These are phyloP conservation scores for Stagonosporopsis chrysanthemi DNA, from an alignment of 2,329 filamentous ascomycete genomes.

Conservation along the genomic window DNA sequence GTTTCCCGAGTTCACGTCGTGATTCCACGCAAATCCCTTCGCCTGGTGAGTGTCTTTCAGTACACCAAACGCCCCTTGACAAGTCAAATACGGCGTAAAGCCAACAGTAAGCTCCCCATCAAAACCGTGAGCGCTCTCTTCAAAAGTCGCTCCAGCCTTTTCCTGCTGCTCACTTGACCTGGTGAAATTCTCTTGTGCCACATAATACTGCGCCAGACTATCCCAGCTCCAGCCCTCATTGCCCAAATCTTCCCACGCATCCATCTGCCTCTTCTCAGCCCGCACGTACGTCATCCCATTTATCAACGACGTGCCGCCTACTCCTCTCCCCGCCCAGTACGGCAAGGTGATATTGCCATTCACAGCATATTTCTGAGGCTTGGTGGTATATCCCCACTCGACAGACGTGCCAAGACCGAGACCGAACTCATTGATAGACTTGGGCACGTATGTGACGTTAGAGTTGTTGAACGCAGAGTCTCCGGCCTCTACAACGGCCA, in stretches of 20 bases:
- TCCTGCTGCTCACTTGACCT: constrained; percentile 26
- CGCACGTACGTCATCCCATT: constrained; percentile 52
- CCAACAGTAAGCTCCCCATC: constrained; percentile 38
- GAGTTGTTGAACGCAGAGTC: constrained; percentile 39
- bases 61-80: constrained; percentile 33
- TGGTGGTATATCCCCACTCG: constrained; percentile 53
- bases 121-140: constrained; percentile 30
- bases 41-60: constrained; percentile 49
- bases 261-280: constrained; percentile 44
- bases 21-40: constrained; percentile 50
- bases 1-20: constrained; percentile 53
- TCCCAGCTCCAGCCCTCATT: constrained; percentile 48
- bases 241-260: constrained; percentile 44
- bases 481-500: constrained; percentile 48
- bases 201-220: constrained; percentile 38
- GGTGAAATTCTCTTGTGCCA: constrained; percentile 37
- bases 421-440: constrained; percentile 31
- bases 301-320: constrained; percentile 54
- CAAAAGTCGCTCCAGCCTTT: constrained; percentile 36
- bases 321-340: constrained; percentile 52
- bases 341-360: constrained; percentile 29
- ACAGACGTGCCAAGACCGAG: constrained; percentile 39
- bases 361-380: constrained; percentile 49
- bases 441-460: constrained; percentile 38
- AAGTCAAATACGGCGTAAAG: constrained; percentile 37